Evolutionary conservation across 2,329 filamentous ascomycete species (phyloP).

Genomic region (Paecilomyces sp.): DNA sequence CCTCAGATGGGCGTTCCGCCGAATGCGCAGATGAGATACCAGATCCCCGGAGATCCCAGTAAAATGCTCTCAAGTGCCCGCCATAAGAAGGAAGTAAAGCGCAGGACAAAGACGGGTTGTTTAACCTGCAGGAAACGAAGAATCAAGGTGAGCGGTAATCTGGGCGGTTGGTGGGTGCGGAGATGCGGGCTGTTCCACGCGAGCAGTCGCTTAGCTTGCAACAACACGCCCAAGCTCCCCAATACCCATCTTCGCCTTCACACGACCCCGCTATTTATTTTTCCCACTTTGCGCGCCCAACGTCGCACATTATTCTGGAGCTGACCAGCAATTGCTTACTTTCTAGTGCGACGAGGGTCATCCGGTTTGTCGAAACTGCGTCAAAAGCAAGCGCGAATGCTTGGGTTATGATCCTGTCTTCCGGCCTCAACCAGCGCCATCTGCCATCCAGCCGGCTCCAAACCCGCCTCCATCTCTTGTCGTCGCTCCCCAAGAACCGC

Average conservation of each 20-base stretch:
- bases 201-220: conserved; percentile 16
- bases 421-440: conserved; percentile 64
- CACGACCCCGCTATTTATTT: conserved; percentile 8
- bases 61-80: conserved; percentile 55
- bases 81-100: conserved; percentile 67
- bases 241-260: conserved; percentile 16
- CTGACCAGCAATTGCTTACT: conserved; percentile 11
- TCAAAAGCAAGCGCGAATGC: conserved; percentile 62
- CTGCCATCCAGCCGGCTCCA: conserved; percentile 58
- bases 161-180: conserved; percentile 1
- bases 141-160: conserved; percentile 59
- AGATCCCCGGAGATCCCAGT: conserved; percentile 42
- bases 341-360: conserved; percentile 89
- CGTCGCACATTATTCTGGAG: conserved; percentile 8
- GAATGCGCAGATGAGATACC: conserved; percentile 45
- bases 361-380: conserved; percentile 71
- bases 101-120: conserved; percentile 68
- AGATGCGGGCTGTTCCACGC: conserved; percentile 10
- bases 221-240: conserved; percentile 4
- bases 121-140: conserved; percentile 57
- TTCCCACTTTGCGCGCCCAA: conserved; percentile 6
- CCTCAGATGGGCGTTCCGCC: conserved; percentile 29
- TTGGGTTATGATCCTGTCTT: conserved; percentile 63
- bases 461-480: conserved; percentile 36
- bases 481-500: conserved; percentile 32